Evolutionary conservation across 2,329 filamentous ascomycete species (phyloP).

Genomic region (Curvularia sp.): DNA sequence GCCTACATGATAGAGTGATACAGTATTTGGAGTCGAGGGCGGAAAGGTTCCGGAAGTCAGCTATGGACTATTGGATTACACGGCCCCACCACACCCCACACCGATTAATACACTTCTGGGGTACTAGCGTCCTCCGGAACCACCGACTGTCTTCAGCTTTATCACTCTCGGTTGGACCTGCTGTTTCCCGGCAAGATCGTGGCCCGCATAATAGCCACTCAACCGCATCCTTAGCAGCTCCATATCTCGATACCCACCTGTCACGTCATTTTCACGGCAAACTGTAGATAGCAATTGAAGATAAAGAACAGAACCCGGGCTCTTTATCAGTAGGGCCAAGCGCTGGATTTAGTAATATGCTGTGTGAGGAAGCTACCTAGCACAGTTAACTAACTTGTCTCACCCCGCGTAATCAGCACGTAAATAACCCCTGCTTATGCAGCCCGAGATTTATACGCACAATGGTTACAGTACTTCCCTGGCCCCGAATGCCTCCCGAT

Average conservation of each 20-base stretch:
- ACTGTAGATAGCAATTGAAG: not conserved
- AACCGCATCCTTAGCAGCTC: not conserved
- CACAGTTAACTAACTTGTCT: not conserved
- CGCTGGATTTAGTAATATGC: too few species aligned
- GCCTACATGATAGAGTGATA: conserved; percentile 8
- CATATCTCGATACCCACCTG: conserved; percentile 3
- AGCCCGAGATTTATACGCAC: not conserved
- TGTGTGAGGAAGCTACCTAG: not conserved
- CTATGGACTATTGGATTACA: not conserved
- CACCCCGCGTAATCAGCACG: not conserved
- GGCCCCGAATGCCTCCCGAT: not conserved
- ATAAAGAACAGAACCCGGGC: not conserved
- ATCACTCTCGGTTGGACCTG: conserved; percentile 7
- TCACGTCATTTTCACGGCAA: not conserved
- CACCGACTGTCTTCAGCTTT: not conserved
- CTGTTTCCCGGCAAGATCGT: not conserved
- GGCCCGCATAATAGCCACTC: not conserved
- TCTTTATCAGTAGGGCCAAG: too few species aligned
- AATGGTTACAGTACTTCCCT: not conserved
- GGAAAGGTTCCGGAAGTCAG: conserved; percentile 10
- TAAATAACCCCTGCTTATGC: conserved; percentile 13
- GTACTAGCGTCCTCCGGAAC: not conserved
- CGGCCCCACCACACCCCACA: conserved; percentile 7
- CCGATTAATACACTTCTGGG: not conserved
- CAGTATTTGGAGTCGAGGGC: conserved; percentile 8